These are phyloP conservation scores for Apiospora sp. DNA, from an alignment of 2,329 filamentous ascomycete genomes.

Conservation along the genomic window DNA sequence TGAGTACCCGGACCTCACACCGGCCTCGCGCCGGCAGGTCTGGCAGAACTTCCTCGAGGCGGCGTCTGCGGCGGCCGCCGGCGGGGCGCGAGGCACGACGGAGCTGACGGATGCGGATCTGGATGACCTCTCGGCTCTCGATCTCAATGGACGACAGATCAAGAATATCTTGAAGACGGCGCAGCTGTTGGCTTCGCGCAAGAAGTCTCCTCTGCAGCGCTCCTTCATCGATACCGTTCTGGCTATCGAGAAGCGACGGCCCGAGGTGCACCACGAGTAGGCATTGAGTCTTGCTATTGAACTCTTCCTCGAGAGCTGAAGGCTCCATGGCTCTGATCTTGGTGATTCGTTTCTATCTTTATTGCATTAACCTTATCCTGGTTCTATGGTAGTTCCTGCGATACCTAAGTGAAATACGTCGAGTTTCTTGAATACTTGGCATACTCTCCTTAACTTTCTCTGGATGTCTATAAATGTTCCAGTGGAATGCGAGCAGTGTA, in stretches of 20 bases:
- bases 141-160: constrained; percentile 43
- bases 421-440: too few species aligned
- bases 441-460: too few species aligned
- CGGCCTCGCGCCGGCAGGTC: constrained; percentile 33
- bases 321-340: too few species aligned
- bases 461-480: too few species aligned
- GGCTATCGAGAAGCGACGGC: not conserved
- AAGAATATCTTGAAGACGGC: constrained; percentile 41
- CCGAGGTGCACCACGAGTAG: not conserved
- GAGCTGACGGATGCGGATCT: constrained; percentile 29
- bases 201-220: not conserved
- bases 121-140: constrained; percentile 31
- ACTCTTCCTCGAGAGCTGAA: too few species aligned
- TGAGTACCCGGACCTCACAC: constrained; percentile 32
- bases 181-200: not conserved
- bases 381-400: too few species aligned
- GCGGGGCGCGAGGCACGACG: not conserved
- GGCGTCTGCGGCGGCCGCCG: constrained; percentile 23
- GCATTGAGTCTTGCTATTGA: too few species aligned
- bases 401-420: too few species aligned
- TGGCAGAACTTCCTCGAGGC: constrained; percentile 39
- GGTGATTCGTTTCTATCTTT: too few species aligned
- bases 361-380: too few species aligned
- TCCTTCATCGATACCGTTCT: not conserved
- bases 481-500: too few species aligned